Evolutionary conservation across 805 yeast genomes (phyloP).

Genomic region (Diddensiella santjacobensis): DNA sequence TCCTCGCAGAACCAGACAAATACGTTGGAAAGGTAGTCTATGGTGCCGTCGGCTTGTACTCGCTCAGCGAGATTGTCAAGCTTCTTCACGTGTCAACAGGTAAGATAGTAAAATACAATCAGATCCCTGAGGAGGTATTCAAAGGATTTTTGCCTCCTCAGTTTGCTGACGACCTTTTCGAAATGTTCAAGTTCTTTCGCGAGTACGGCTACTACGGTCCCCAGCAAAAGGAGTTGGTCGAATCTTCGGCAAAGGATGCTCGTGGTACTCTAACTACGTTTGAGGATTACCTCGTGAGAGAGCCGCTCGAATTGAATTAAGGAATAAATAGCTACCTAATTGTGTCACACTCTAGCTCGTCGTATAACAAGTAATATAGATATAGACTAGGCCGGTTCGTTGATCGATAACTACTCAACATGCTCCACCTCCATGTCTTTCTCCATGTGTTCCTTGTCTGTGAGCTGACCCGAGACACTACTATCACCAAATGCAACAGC

Average conservation of each 20-base stretch:
- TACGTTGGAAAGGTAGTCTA: background rate
- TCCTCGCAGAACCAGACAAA: slow-evolving; percentile 10
- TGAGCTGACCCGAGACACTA: no score
- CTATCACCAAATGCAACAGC: slow-evolving; percentile 42
- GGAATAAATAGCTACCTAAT: no score
- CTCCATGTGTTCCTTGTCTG: no score
- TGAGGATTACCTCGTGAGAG: background rate
- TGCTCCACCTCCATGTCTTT: no score
- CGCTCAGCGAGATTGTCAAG: background rate
- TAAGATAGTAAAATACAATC: slow-evolving; percentile 3
- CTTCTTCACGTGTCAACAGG: slow-evolving; percentile 3
- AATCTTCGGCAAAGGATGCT: background rate
- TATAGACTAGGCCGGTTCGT: no score
- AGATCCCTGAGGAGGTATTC: slow-evolving; percentile 8
- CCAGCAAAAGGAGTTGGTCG: slow-evolving; percentile 2
- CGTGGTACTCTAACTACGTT: background rate
- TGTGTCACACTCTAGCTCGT: no score
- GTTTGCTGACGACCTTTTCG: slow-evolving; percentile 3
- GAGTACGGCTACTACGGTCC: slow-evolving; percentile 14
- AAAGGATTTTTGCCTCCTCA: background rate
- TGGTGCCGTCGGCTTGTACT: slow-evolving; percentile 3
- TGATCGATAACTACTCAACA: no score
- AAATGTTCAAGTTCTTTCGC: slow-evolving; percentile 5
- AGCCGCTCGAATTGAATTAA: background rate
- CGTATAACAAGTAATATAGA: no score